These are phyloP conservation scores for Dujonia santamariae DNA, from an alignment of 1,139 yeast species.

Conservation along the genomic window DNA sequence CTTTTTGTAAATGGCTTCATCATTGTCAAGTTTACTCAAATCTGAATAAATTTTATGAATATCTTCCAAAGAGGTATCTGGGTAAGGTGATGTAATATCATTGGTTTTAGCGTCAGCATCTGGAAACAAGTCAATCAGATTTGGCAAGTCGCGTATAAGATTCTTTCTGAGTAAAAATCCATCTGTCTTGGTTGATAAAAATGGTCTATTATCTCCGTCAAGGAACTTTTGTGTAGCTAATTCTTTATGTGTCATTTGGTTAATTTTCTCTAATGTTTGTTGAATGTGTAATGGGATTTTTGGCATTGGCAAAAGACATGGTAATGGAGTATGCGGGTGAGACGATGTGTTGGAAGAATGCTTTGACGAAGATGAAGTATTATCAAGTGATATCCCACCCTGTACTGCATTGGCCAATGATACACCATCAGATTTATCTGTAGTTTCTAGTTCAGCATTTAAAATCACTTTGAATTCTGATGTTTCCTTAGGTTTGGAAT, in stretches of 20 bases:
- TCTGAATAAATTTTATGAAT: constrained; percentile 31
- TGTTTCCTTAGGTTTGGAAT: too few species aligned
- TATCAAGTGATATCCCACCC: too few species aligned
- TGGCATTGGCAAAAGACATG: neutral
- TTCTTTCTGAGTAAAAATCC: constrained; percentile 37
- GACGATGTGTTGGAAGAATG: too few species aligned
- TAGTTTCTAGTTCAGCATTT: too few species aligned
- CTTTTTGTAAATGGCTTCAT: constrained; percentile 37
- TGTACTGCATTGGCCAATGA: too few species aligned
- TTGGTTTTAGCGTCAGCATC: neutral
- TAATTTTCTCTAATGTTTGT: constrained; percentile 8
- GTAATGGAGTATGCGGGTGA: neutral
- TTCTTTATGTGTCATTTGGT: constrained; percentile 36
- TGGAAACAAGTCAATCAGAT: constrained; percentile 29
- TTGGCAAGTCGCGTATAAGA: constrained; percentile 34
- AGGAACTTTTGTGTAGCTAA: constrained; percentile 34
- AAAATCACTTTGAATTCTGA: too few species aligned
- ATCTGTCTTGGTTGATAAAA: constrained; percentile 31
- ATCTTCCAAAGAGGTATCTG: constrained; percentile 18
- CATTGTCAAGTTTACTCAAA: constrained; percentile 34
- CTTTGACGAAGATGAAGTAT: too few species aligned
- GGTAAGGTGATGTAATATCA: constrained; percentile 7
- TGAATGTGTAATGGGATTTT: constrained; percentile 2
- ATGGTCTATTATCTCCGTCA: constrained; percentile 36
- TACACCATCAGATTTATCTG: too few species aligned